A percentile compares a stretch with the other conserved stretches of the same genome.
These are phyloP conservation scores for Tuber borchii DNA, from an alignment of 495 filamentous ascomycete species.

Conservation along the genomic window DNA sequence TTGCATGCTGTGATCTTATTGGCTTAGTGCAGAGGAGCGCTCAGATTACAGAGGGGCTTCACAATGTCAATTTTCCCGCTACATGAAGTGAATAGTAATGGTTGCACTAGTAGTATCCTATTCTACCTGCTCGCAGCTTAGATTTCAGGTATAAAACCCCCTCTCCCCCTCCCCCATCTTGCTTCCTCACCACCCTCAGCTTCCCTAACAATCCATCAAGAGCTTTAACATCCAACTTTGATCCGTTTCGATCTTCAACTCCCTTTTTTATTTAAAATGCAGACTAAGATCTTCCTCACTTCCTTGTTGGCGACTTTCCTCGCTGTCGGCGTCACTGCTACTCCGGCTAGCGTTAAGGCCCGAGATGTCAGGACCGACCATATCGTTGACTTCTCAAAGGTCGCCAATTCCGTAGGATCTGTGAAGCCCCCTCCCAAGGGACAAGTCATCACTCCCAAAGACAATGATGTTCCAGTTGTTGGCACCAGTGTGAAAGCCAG, in stretches of 20 bases:
- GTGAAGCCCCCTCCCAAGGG: background rate
- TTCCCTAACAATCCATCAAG: background rate
- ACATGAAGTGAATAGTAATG: background rate
- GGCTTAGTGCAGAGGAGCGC: background rate
- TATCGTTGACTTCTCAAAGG: background rate
- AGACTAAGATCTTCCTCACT: background rate
- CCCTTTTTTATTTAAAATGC: background rate
- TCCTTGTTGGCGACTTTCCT: background rate
- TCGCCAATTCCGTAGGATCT: background rate
- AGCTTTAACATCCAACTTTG: background rate
- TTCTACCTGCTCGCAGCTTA: background rate
- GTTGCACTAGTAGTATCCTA: background rate
- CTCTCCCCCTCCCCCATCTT: background rate
- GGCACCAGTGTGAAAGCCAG: background rate
- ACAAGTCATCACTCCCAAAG: background rate
- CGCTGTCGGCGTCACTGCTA: background rate
- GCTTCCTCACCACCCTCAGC: background rate
- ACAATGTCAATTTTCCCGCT: background rate
- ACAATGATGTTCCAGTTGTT: background rate
- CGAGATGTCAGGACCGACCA: background rate
- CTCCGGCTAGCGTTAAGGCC: background rate
- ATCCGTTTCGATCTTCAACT: background rate
- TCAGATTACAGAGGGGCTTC: background rate
- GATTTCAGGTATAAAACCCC: conserved; percentile 2
- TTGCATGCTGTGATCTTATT: background rate